A percentile compares a stretch with the other conserved stretches of the same genome.
phyloP scores from a whole-genome alignment of 495 filamentous ascomycete species.

The Neurospora cerealis region DNA sequence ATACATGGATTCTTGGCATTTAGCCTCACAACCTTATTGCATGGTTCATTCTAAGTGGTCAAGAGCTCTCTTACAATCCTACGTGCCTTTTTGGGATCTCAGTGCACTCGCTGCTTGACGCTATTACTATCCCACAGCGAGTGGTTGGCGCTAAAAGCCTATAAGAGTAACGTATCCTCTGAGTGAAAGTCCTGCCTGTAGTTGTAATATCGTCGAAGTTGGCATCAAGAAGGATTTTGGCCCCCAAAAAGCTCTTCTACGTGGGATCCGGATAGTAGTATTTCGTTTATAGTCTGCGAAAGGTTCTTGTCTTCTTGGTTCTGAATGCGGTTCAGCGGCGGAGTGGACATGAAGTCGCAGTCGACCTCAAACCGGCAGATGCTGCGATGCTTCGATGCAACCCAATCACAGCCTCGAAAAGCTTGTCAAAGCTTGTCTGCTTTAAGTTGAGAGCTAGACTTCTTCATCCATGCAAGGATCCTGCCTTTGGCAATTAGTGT shows the following conservation, averaged over 20 bases:
- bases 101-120: background rate
- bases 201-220: background rate
- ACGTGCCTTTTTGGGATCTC: background rate
- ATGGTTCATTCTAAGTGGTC: background rate
- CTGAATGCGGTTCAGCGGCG: background rate
- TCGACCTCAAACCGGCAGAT: background rate
- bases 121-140: background rate
- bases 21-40: background rate
- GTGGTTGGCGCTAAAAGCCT: background rate
- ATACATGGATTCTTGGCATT: background rate
- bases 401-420: background rate
- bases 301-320: background rate
- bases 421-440: background rate
- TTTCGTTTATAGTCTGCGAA: too few relatives aligned
- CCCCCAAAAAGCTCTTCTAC: background rate
- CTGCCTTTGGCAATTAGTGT: background rate
- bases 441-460: background rate
- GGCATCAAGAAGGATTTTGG: background rate
- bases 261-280: background rate
- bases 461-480: background rate
- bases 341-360: background rate
- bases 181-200: background rate
- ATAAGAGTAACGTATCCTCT: background rate
- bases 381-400: background rate
- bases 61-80: background rate